Conservation (phyloP, 805 yeast species). For the Yarrowia osloensis region DNA sequence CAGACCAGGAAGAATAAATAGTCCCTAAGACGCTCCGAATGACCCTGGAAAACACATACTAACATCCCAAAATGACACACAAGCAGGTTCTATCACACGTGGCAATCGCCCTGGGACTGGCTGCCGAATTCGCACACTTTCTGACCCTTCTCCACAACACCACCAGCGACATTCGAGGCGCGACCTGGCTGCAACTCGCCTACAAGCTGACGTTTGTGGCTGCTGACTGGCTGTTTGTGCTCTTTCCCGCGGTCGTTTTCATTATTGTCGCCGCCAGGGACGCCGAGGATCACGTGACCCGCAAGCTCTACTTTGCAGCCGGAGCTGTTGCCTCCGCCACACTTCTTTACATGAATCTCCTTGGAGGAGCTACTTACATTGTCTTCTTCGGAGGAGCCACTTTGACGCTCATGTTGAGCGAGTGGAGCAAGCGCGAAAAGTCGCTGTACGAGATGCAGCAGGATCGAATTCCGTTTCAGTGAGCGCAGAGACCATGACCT, state of each 20-base stretch:
- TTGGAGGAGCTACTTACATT: constrained; percentile 3
- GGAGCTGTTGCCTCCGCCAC: constrained; percentile 4
- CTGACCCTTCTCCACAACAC: neutral
- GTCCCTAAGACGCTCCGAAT: neutral
- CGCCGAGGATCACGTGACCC: neutral
- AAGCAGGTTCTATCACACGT: neutral
- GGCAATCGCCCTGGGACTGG: neutral
- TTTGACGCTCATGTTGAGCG: neutral
- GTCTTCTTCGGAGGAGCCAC: constrained; percentile 6
- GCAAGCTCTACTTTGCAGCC: constrained; percentile 1
- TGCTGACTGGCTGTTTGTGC: constrained; percentile 8
- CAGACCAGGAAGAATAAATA: neutral
- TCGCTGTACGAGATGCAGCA: neutral
- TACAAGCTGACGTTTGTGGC: constrained; percentile 9
- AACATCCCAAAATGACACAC: neutral
- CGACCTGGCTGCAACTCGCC: neutral
- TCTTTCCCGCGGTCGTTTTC: neutral
- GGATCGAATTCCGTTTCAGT: neutral
- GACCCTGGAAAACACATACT: neutral
- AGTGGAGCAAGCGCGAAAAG: neutral
- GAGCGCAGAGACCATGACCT: neutral
- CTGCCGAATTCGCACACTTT: neutral
- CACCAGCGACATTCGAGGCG: constrained; percentile 1
- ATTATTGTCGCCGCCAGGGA: neutral
- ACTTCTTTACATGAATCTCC: neutral